phyloP scores from a whole-genome alignment of 2,329 filamentous ascomycete species.

The Parastagonospora nodorum region DNA sequence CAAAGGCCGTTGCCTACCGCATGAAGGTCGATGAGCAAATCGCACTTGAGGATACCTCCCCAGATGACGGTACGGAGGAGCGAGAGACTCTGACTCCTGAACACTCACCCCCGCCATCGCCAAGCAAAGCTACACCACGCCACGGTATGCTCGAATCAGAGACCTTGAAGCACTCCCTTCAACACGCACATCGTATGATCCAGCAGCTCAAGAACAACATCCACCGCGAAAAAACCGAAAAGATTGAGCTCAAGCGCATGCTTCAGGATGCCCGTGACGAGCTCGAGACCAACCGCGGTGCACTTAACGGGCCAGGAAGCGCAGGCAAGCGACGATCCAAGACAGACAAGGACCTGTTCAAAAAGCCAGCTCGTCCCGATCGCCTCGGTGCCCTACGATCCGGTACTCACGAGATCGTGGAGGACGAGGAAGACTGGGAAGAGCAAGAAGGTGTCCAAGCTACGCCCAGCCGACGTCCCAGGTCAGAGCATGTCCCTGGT shows the following conservation, averaged over 20 bases:
- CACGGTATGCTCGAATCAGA: constrained; percentile 93
- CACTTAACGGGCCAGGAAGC: constrained; percentile 51
- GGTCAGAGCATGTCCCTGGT: constrained; percentile 33
- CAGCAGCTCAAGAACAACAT: constrained; percentile 94
- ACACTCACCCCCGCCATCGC: constrained; percentile 87
- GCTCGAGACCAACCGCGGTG: constrained; percentile 70
- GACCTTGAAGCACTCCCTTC: constrained; percentile 90
- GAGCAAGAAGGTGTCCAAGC: constrained; percentile 67
- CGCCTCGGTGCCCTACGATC: constrained; percentile 76
- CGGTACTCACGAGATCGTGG: constrained; percentile 74
- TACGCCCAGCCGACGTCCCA: constrained; percentile 58
- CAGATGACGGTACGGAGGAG: constrained; percentile 56
- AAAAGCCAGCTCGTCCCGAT: constrained; percentile 76
- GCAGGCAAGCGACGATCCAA: constrained; percentile 60
- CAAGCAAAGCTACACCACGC: constrained; percentile 86
- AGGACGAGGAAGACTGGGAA: constrained; percentile 83
- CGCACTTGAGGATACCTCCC: constrained; percentile 62
- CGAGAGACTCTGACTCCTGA: constrained; percentile 73
- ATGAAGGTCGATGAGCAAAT: constrained; percentile 65
- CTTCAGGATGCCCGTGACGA: constrained; percentile 95
- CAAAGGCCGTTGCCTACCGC: constrained; percentile 78
- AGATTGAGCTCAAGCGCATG: constrained; percentile 92
- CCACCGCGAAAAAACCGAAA: constrained; percentile 97
- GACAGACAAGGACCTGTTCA: constrained; percentile 64
- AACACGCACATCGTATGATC: constrained; percentile 95